These are phyloP conservation scores for Auricularia auricula-judae DNA, from an alignment of 768 basidiomycete species.

Conservation along the genomic window DNA sequence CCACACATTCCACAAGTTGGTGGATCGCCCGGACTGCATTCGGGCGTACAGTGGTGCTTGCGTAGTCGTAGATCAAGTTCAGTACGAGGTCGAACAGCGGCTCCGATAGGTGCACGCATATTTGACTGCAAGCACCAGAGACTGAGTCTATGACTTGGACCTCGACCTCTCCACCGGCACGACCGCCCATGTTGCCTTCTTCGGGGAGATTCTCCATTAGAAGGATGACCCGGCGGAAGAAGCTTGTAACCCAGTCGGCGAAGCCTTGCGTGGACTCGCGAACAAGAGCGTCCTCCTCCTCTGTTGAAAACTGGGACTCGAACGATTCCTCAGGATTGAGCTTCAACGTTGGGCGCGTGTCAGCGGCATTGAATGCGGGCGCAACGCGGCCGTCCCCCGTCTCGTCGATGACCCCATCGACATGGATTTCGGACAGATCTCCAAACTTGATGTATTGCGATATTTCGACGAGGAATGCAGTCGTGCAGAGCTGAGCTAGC, in stretches of 20 bases:
- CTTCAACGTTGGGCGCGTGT: constrained; percentile 23
- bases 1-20: constrained; percentile 75
- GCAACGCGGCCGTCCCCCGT: not conserved
- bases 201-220: constrained; percentile 81
- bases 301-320: constrained; percentile 34
- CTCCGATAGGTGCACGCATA: constrained; percentile 65
- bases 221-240: constrained; percentile 67
- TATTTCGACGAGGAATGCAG: constrained; percentile 62
- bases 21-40: constrained; percentile 84
- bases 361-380: constrained; percentile 8
- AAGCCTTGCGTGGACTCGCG: constrained; percentile 64
- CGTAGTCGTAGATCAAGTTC: constrained; percentile 76
- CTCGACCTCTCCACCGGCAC: constrained; percentile 54
- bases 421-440: constrained; percentile 35
- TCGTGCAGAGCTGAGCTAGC: constrained; percentile 64
- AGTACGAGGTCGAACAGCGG: constrained; percentile 69
- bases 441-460: constrained; percentile 67
- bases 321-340: constrained; percentile 22
- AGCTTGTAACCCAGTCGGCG: constrained; percentile 74
- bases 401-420: not conserved
- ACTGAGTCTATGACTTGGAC: constrained; percentile 72
- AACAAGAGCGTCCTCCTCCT: constrained; percentile 62
- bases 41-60: constrained; percentile 66
- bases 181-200: constrained; percentile 51
- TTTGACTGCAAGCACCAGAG: constrained; percentile 62